phyloP scores from a whole-genome alignment of 1,139 yeast species.

The Hemisphaericaspora subhashii region DNA sequence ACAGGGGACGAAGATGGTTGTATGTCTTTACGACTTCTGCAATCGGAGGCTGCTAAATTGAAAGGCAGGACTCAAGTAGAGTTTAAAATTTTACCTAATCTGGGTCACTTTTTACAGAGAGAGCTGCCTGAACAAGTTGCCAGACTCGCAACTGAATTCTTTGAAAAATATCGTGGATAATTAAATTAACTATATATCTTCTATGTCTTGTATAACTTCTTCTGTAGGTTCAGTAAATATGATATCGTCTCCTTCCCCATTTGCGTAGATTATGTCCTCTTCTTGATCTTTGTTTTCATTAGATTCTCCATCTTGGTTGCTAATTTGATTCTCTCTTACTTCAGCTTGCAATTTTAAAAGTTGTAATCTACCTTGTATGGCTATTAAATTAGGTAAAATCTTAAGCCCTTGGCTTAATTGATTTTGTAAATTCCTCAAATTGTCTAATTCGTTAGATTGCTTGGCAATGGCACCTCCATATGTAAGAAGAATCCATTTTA shows the following conservation, averaged over 20 bases:
- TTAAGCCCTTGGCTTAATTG: slow-evolving; percentile 32
- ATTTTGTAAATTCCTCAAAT: slow-evolving; percentile 31
- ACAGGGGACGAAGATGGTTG: slow-evolving; percentile 44
- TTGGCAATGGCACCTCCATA: slow-evolving; percentile 45
- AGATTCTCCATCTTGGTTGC: slow-evolving; percentile 14
- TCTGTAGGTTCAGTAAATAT: slow-evolving; percentile 3
- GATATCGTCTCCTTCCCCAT: slow-evolving; percentile 45
- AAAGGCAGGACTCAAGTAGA: slow-evolving; percentile 22
- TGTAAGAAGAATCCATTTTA: slow-evolving; percentile 48
- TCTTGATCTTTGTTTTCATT: slow-evolving; percentile 27
- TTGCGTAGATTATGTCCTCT: slow-evolving; percentile 30
- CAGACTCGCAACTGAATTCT: slow-evolving; percentile 29
- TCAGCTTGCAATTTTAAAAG: slow-evolving; percentile 41
- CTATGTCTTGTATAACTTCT: slow-evolving; percentile 14
- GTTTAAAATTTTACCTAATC: slow-evolving; percentile 29
- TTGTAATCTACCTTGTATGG: slow-evolving; percentile 46
- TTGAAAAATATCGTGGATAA: slow-evolving; percentile 11
- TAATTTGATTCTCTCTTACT: slow-evolving; percentile 26
- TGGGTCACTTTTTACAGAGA: slow-evolving; percentile 46
- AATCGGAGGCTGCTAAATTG: slow-evolving; percentile 26
- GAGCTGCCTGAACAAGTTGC: slow-evolving; percentile 38
- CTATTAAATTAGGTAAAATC: slow-evolving; percentile 39
- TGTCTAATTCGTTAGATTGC: slow-evolving; percentile 29
- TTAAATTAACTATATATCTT: slow-evolving; percentile 9
- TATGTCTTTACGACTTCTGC: slow-evolving; percentile 32